Conservation (phyloP, 176 grass and related monocot species). For the Tuctoria greenei region DNA sequence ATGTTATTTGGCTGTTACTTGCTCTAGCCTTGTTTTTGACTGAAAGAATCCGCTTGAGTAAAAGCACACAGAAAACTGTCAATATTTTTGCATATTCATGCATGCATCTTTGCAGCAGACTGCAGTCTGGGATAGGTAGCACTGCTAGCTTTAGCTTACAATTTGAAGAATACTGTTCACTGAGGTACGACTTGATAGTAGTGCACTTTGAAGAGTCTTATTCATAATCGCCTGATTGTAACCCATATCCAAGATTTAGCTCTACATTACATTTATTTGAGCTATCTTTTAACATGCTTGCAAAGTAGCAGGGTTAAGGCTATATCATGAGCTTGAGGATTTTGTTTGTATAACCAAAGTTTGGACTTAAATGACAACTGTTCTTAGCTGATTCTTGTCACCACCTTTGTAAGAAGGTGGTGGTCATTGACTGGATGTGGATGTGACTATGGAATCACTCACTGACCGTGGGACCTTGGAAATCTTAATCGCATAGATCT, state of each 20-base stretch:
- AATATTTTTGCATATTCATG: neutral
- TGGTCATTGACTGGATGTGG: neutral
- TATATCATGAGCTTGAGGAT: neutral
- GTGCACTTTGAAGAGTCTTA: neutral
- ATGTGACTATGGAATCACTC: slow-evolving; percentile 1
- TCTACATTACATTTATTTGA: neutral
- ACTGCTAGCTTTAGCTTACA: neutral
- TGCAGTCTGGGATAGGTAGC: neutral
- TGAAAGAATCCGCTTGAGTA: slow-evolving; percentile 2
- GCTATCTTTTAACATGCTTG: neutral
- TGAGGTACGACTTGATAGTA: neutral
- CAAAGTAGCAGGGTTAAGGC: neutral
- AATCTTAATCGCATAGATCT: neutral
- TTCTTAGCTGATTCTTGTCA: too few species aligned
- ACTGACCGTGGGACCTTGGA: neutral
- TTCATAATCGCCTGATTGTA: neutral
- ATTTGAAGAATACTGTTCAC: neutral
- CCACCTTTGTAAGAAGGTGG: neutral
- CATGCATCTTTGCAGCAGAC: neutral
- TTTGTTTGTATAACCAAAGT: neutral
- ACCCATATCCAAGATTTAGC: neutral
- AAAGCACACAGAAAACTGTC: neutral
- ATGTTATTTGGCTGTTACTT: neutral
- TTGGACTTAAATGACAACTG: too few species aligned
- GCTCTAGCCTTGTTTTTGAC: neutral